Evolutionary conservation across 306 rosid species (phyloP).

Genomic region (Vachellia pachyceras): DNA sequence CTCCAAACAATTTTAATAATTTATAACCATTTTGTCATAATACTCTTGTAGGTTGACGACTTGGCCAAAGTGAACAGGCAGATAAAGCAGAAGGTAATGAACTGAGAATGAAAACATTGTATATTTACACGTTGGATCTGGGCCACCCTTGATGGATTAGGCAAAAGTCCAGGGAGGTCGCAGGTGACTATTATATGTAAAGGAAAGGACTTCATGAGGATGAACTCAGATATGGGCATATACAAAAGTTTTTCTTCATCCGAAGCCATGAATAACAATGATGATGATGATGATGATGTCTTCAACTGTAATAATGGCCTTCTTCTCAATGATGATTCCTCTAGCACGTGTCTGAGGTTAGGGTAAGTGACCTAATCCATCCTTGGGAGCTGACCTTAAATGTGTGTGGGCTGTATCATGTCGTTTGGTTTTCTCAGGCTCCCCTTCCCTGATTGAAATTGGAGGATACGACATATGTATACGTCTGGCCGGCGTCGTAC

Average conservation of each 20-base stretch:
- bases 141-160: neutral
- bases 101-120: neutral
- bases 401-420: neutral
- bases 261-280: constrained; percentile 30
- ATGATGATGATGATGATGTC: neutral
- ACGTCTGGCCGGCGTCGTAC: neutral
- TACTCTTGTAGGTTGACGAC: neutral
- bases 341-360: constrained; percentile 43
- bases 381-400: neutral
- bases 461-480: neutral
- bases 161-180: neutral
- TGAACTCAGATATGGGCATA: constrained; percentile 22
- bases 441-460: neutral
- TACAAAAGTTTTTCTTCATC: constrained; percentile 33
- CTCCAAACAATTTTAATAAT: neutral
- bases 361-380: constrained; percentile 37
- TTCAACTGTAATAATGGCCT: constrained; percentile 35
- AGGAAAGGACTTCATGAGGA: constrained; percentile 3
- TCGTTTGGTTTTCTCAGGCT: neutral
- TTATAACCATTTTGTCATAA: neutral
- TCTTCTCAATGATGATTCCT: constrained; percentile 44
- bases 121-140: no score
- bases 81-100: constrained; percentile 33
- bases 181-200: constrained; percentile 30
- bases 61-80: constrained; percentile 39